A percentile compares a stretch with the other conserved stretches of the same genome.
These are phyloP conservation scores for Bipolaris victoriae DNA, from an alignment of 2,329 filamentous ascomycete genomes.

Conservation along the genomic window DNA sequence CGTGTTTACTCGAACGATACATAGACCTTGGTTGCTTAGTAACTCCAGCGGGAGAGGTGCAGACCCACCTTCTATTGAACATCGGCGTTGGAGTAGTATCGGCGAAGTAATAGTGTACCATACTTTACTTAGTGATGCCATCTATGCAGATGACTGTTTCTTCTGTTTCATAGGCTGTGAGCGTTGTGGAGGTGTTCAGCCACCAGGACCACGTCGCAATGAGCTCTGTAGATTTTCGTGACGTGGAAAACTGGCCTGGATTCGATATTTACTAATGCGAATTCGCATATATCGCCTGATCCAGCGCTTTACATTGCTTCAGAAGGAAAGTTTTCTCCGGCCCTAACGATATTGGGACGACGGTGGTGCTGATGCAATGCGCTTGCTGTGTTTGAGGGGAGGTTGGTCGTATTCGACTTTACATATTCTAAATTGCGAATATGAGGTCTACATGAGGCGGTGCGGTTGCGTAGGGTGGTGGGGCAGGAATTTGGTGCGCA, in stretches of 20 bases:
- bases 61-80: conserved; percentile 2
- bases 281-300: conserved; percentile 5
- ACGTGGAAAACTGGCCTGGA: not conserved
- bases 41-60: not conserved
- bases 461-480: too few species aligned
- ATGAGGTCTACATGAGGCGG: too few species aligned
- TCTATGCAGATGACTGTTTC: not conserved
- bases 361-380: not conserved
- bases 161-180: not conserved
- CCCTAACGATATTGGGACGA: not conserved
- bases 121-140: not conserved
- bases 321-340: not conserved
- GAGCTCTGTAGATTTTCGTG: conserved; percentile 8
- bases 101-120: not conserved
- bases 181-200: conserved; percentile 1
- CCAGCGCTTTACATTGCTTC: not conserved
- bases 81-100: not conserved
- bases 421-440: too few species aligned
- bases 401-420: not conserved
- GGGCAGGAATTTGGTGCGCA: too few species aligned
- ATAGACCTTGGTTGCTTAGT: not conserved
- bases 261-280: conserved; percentile 4
- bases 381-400: not conserved
- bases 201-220: conserved; percentile 1
- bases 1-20: not conserved